Evolutionary conservation across 768 basidiomycete genomes (phyloP).

Genomic region (Lactarius quietus): DNA sequence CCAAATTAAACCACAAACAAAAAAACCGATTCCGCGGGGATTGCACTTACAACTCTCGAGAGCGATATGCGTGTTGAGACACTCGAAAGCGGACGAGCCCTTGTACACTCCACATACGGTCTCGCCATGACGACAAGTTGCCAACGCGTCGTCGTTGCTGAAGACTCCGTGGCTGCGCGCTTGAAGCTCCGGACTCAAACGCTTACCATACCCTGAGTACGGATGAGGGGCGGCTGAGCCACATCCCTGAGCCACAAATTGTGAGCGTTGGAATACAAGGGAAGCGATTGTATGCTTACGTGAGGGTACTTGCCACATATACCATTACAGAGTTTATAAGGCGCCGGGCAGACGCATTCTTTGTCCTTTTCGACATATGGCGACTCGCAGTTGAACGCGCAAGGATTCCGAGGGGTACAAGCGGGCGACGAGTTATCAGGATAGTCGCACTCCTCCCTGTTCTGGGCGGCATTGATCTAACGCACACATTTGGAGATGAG

Average conservation of each 20-base stretch:
- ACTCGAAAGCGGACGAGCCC: slow-evolving; percentile 38
- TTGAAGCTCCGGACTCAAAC: slow-evolving; percentile 3
- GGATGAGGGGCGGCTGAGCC: slow-evolving; percentile 36
- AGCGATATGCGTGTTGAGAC: slow-evolving; percentile 36
- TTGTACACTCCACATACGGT: slow-evolving; percentile 39
- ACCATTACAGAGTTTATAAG: slow-evolving; percentile 41
- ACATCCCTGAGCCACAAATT: slow-evolving; percentile 36
- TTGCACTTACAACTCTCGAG: slow-evolving; percentile 41
- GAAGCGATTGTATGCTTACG: slow-evolving; percentile 14
- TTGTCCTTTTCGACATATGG: slow-evolving; percentile 32
- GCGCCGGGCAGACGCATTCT: slow-evolving; percentile 38
- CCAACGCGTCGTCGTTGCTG: slow-evolving; percentile 34
- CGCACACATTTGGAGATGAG: not conserved
- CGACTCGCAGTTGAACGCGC: slow-evolving; percentile 36
- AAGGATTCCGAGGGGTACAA: slow-evolving; percentile 35
- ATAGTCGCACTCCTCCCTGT: slow-evolving; percentile 34
- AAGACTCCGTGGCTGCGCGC: slow-evolving; percentile 26
- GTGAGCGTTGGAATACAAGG: not conserved
- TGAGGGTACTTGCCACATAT: slow-evolving; percentile 32
- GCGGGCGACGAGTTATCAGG: slow-evolving; percentile 34
- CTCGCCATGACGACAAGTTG: slow-evolving; percentile 32
- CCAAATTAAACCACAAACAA: not conserved
- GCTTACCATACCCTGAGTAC: no score
- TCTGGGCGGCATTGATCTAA: slow-evolving; percentile 36
- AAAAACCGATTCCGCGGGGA: no score